A percentile compares a stretch with the other conserved stretches of the same genome.
These are phyloP conservation scores for Epichloe brachyelytri DNA, from an alignment of 2,329 filamentous ascomycete species.

Conservation along the genomic window DNA sequence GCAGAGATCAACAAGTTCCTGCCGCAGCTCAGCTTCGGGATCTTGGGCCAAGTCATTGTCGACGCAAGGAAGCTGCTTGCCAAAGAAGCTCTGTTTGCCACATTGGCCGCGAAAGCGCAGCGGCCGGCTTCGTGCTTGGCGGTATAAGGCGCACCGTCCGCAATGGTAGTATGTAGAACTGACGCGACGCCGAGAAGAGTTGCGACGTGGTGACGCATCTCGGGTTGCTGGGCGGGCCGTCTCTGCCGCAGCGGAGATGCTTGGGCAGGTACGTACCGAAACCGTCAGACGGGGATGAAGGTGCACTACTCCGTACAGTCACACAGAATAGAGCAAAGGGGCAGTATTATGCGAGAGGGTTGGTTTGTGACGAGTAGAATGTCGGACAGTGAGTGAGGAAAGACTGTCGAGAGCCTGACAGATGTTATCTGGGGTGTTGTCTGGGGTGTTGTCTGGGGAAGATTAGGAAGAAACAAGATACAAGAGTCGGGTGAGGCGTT, in stretches of 20 bases:
- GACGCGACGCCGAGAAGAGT: constrained; percentile 19
- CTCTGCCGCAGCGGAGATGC: constrained; percentile 2
- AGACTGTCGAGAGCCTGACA: background rate
- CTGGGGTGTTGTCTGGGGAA: background rate
- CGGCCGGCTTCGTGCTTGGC: constrained; percentile 72
- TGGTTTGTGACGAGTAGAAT: no score
- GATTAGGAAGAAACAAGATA: background rate
- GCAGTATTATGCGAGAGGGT: background rate
- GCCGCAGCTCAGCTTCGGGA: constrained; percentile 57
- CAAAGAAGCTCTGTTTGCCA: constrained; percentile 82
- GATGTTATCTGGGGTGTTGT: background rate
- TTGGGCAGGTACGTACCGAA: background rate
- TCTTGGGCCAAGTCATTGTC: constrained; percentile 75
- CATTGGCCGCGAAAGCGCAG: constrained; percentile 82
- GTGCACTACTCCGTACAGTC: background rate
- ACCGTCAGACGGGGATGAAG: background rate
- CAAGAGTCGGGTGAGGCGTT: background rate
- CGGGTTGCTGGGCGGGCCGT: constrained; percentile 2
- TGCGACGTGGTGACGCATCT: constrained; percentile 21
- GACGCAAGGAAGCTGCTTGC: constrained; percentile 77
- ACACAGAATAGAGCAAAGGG: background rate
- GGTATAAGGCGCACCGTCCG: constrained; percentile 24
- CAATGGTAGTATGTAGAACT: constrained; percentile 15
- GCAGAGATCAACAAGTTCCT: constrained; percentile 73
- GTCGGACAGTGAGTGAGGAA: background rate